Evolutionary conservation across 2,329 filamentous ascomycete genomes (phyloP).

Genomic region (Sarocladium kiliense): DNA sequence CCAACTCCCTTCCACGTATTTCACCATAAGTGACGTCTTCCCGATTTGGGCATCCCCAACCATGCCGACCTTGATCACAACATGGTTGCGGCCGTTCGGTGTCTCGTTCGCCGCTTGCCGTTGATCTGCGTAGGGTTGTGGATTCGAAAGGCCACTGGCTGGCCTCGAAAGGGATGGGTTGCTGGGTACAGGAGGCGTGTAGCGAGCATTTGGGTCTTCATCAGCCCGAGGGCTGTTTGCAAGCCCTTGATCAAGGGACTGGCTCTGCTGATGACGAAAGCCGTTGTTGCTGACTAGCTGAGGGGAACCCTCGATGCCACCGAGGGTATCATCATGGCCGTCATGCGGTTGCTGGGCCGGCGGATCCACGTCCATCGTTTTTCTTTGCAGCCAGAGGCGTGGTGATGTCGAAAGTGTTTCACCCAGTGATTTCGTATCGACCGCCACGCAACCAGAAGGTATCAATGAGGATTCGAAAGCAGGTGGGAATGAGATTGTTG

Average conservation of each 20-base stretch:
- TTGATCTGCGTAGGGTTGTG: slow-evolving; percentile 39
- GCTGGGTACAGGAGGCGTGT: slow-evolving; percentile 34
- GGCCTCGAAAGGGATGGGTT: slow-evolving; percentile 46
- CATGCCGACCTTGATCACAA: slow-evolving; percentile 99
- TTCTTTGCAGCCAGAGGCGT: neutral
- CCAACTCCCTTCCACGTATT: slow-evolving; percentile 99
- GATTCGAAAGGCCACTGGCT: slow-evolving; percentile 49
- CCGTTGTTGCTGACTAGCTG: slow-evolving; percentile 32
- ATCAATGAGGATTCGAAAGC: neutral
- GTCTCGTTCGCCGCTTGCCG: slow-evolving; percentile 32
- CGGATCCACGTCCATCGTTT: slow-evolving; percentile 42
- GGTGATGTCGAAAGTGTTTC: neutral
- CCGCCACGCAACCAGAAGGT: neutral
- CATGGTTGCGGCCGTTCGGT: slow-evolving; percentile 57
- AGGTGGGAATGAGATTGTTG: neutral
- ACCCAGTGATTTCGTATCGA: neutral
- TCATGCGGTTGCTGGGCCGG: slow-evolving; percentile 23
- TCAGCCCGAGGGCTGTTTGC: slow-evolving; percentile 34
- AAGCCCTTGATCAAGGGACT: slow-evolving; percentile 45
- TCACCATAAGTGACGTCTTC: slow-evolving; percentile 99
- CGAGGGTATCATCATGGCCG: slow-evolving; percentile 43
- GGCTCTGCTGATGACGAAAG: slow-evolving; percentile 39
- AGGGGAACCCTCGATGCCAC: slow-evolving; percentile 43
- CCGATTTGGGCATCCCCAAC: slow-evolving; percentile 98
- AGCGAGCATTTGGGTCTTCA: slow-evolving; percentile 37